A percentile compares a stretch with the other conserved stretches of the same genome.
These are phyloP conservation scores for Hyaloperonospora brassicae DNA, from an alignment of 352 stramenopile genomes.

Conservation along the genomic window DNA sequence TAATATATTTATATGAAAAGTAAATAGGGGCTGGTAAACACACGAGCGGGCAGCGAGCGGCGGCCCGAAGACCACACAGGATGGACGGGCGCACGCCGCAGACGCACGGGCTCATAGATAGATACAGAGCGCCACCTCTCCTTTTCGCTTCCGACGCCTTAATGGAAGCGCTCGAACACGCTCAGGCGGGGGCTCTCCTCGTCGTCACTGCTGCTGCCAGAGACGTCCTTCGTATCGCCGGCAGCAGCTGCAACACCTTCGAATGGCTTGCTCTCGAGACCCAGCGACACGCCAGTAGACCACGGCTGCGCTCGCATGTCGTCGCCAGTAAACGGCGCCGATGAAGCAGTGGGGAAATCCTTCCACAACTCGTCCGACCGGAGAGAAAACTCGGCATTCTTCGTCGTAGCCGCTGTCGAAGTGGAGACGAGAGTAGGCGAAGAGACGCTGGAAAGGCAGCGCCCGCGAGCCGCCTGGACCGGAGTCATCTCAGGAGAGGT, in stretches of 20 bases:
- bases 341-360: slow-evolving; percentile 47
- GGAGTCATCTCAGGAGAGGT: slow-evolving; percentile 19
- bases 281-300: slow-evolving; percentile 52
- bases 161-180: slow-evolving; percentile 82
- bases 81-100: slow-evolving; percentile 20
- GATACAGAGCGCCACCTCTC: slow-evolving; percentile 43
- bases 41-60: slow-evolving; percentile 25
- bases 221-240: slow-evolving; percentile 20
- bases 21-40: slow-evolving; percentile 68
- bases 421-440: slow-evolving; percentile 16
- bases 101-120: slow-evolving; percentile 37
- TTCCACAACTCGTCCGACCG: slow-evolving; percentile 72
- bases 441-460: slow-evolving; percentile 15
- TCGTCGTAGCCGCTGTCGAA: slow-evolving; percentile 14
- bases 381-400: slow-evolving; percentile 48
- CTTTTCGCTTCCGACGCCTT: slow-evolving; percentile 36
- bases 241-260: slow-evolving; percentile 16
- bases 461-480: slow-evolving; percentile 4
- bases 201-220: slow-evolving; percentile 37
- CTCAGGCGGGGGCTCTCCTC: slow-evolving; percentile 71
- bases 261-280: slow-evolving; percentile 48
- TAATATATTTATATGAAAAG: slow-evolving; percentile 79
- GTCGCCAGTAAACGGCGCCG: slow-evolving; percentile 24
- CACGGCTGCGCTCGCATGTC: slow-evolving; percentile 43
- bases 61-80: slow-evolving; percentile 26